Evolutionary conservation across 352 stramenopile genomes (phyloP).

Genomic region (Stramenopiles sp.): DNA sequence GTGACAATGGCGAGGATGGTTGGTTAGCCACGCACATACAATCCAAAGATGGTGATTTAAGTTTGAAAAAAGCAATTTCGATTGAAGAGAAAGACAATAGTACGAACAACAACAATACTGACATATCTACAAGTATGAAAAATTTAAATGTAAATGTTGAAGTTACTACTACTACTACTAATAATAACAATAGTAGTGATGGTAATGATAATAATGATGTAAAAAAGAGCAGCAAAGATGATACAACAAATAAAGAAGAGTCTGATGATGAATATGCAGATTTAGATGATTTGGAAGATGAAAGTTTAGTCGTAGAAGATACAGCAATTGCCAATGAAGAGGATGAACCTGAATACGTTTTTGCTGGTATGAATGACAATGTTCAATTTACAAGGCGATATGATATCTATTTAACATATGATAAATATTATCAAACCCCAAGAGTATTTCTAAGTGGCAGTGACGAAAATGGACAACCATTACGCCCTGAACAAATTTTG

Average conservation of each 20-base stretch:
- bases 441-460: conserved; percentile 93
- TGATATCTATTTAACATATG: conserved; percentile 95
- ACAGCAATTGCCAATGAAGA: conserved; percentile 9
- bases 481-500: conserved; percentile 80
- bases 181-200: too few relatives aligned
- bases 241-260: conserved; percentile 34
- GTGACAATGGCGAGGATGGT: too few relatives aligned
- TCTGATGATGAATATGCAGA: conserved; percentile 39
- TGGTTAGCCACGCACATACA: too few relatives aligned
- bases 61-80: too few relatives aligned
- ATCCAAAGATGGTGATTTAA: too few relatives aligned
- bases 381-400: conserved; percentile 77
- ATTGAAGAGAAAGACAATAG: too few relatives aligned
- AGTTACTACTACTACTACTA: too few relatives aligned
- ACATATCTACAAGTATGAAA: too few relatives aligned
- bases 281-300: conserved; percentile 55
- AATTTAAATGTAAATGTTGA: too few relatives aligned
- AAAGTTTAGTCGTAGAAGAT: conserved; percentile 55
- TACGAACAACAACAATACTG: too few relatives aligned
- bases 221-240: too few relatives aligned
- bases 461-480: conserved; percentile 55
- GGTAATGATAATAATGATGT: too few relatives aligned
- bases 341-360: conserved; percentile 9
- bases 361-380: conserved; percentile 25
- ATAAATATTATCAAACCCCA: conserved; percentile 99